These are phyloP conservation scores for Tothia fuscella DNA, from an alignment of 2,329 filamentous ascomycete genomes.

Conservation along the genomic window DNA sequence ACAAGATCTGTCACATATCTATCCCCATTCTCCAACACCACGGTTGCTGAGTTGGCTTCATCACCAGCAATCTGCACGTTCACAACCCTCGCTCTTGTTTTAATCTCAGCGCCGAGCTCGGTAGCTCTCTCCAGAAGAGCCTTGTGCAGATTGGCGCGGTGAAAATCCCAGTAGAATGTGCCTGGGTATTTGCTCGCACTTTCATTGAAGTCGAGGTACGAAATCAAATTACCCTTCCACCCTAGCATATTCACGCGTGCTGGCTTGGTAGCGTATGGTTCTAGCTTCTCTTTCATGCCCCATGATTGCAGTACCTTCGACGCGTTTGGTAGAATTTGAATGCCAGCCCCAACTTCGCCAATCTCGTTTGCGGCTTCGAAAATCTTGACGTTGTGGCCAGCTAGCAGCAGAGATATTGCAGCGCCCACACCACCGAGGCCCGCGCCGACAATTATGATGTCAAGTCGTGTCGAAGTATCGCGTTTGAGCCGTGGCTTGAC, in stretches of 20 bases:
- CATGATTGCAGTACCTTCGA: slow-evolving; percentile 36
- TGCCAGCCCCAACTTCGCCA: slow-evolving; percentile 38
- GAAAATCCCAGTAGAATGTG: slow-evolving; percentile 42
- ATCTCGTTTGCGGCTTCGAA: slow-evolving; percentile 37
- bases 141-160: slow-evolving; percentile 40
- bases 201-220: slow-evolving; percentile 30
- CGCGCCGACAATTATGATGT: slow-evolving; percentile 44
- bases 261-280: slow-evolving; percentile 30
- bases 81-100: slow-evolving; percentile 32
- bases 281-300: slow-evolving; percentile 34
- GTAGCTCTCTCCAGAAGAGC: slow-evolving; percentile 35
- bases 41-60: slow-evolving; percentile 25
- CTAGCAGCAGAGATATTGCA: slow-evolving; percentile 33
- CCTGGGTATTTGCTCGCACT: slow-evolving; percentile 16
- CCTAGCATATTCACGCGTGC: slow-evolving; percentile 37
- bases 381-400: slow-evolving; percentile 36
- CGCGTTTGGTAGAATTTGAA: slow-evolving; percentile 39
- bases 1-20: slow-evolving; percentile 30
- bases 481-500: neutral
- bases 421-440: slow-evolving; percentile 43
- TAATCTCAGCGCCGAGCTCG: slow-evolving; percentile 36
- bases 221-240: slow-evolving; percentile 41
- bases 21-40: slow-evolving; percentile 28
- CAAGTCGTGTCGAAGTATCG: neutral
- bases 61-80: slow-evolving; percentile 27